Conservation (phyloP, 1,284 basidiomycete species). For the Tilletia horrida region DNA sequence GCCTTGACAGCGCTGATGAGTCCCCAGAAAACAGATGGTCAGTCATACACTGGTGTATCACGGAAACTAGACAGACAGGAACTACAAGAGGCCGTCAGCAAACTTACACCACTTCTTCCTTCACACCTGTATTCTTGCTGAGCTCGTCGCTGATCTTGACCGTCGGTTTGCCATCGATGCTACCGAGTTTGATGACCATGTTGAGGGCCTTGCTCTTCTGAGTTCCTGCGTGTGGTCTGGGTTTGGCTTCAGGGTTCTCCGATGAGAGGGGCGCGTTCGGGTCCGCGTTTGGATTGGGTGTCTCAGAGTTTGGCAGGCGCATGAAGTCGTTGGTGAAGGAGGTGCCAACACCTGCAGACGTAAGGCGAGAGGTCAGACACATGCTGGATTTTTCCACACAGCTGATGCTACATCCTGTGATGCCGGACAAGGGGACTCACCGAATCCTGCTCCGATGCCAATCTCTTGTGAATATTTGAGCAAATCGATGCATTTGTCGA, state of each 20-base stretch:
- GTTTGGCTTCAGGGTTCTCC: not conserved
- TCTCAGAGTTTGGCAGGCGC: not conserved
- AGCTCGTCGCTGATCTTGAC: constrained; percentile 55
- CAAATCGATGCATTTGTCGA: constrained; percentile 41
- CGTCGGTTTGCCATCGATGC: constrained; percentile 37
- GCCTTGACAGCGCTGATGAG: no score
- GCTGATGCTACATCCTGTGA: not conserved
- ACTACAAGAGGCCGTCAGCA: constrained; percentile 6
- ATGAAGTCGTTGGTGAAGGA: constrained; percentile 46
- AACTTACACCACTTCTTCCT: constrained; percentile 35
- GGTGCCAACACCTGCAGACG: constrained; percentile 35
- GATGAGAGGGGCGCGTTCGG: not conserved
- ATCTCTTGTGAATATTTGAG: constrained; percentile 33
- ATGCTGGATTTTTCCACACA: no score
- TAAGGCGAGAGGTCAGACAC: not conserved
- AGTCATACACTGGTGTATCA: no score
- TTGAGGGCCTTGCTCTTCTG: constrained; percentile 38
- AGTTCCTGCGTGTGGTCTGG: not conserved
- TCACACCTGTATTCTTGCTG: constrained; percentile 53
- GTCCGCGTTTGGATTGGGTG: not conserved
- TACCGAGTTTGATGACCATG: constrained; percentile 52
- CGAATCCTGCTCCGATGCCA: constrained; percentile 50
- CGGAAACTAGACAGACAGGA: no score
- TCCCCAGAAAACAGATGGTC: no score
- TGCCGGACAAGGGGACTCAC: constrained; percentile 21